phyloP scores from a whole-genome alignment of 495 filamentous ascomycete genomes.

The Penicillium silybi region DNA sequence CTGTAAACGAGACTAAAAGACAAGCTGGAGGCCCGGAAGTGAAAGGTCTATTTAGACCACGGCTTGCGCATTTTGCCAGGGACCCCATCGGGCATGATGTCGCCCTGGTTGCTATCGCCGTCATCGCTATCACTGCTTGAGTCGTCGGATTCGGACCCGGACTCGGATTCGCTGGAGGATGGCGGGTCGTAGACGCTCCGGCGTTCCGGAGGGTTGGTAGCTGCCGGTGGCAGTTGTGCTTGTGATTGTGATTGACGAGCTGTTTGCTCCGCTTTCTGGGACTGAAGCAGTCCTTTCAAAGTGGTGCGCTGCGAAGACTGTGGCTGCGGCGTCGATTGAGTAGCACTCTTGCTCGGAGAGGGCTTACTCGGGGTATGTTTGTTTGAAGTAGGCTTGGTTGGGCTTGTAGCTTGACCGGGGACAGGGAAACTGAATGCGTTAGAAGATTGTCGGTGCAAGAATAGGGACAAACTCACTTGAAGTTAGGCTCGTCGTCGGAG shows the following conservation, averaged over 20 bases:
- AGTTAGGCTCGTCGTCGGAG: neutral
- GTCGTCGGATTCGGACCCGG: neutral
- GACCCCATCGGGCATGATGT: slow-evolving; percentile 12
- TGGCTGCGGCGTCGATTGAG: neutral
- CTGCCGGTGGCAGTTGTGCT: neutral
- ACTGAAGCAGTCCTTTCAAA: neutral
- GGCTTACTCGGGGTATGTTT: neutral
- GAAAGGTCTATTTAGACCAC: neutral
- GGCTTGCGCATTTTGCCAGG: slow-evolving; percentile 6
- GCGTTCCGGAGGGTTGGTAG: neutral
- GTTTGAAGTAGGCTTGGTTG: neutral
- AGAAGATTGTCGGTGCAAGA: neutral
- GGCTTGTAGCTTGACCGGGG: neutral
- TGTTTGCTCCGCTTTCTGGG: neutral
- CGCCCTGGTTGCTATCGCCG: slow-evolving; percentile 11
- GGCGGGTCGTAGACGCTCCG: neutral
- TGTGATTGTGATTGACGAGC: neutral
- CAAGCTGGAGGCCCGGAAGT: too few relatives aligned
- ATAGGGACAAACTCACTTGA: neutral
- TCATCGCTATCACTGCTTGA: slow-evolving; percentile 7
- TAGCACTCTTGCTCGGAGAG: neutral
- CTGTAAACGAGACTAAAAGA: too few relatives aligned
- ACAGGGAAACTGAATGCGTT: neutral
- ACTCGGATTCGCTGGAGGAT: neutral
- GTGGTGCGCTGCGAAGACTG: neutral